phyloP scores from a whole-genome alignment of 345 rosid species.

The Populus tremula region DNA sequence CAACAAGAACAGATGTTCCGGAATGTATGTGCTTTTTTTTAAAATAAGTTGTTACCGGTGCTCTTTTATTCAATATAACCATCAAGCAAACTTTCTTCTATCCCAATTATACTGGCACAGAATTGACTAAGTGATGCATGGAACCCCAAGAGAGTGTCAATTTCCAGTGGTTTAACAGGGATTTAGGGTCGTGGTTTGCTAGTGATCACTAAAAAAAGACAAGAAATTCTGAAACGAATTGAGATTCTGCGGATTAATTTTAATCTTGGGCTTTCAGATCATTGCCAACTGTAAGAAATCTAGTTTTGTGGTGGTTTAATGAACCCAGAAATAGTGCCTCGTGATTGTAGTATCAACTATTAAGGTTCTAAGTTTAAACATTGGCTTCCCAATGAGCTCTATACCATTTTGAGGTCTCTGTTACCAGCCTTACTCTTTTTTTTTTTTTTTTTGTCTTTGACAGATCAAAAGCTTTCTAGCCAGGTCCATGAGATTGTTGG shows the following conservation, averaged over 20 bases:
- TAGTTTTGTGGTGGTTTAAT: no score
- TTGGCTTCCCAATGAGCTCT: background rate
- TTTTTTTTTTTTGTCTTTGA: conserved; percentile 2
- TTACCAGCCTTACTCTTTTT: background rate
- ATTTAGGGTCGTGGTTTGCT: no score
- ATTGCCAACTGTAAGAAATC: no score
- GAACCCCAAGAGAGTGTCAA: background rate
- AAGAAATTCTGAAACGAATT: no score
- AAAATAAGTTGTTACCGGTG: no score
- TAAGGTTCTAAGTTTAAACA: no score
- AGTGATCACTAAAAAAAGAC: no score
- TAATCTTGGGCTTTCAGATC: no score
- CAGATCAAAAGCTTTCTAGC: conserved; percentile 62
- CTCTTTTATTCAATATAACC: background rate
- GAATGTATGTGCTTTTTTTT: conserved; percentile 32
- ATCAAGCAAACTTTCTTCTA: background rate
- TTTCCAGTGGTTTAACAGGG: background rate
- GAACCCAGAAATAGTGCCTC: no score
- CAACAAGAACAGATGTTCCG: conserved; percentile 58
- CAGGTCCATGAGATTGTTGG: conserved; percentile 70
- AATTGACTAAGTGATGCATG: background rate
- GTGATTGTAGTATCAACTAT: no score
- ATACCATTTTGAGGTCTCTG: conserved; percentile 1
- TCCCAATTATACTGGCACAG: background rate
- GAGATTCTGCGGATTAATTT: no score